phyloP scores from a whole-genome alignment of 352 stramenopile species.

The Elongisporangium senticosum region DNA sequence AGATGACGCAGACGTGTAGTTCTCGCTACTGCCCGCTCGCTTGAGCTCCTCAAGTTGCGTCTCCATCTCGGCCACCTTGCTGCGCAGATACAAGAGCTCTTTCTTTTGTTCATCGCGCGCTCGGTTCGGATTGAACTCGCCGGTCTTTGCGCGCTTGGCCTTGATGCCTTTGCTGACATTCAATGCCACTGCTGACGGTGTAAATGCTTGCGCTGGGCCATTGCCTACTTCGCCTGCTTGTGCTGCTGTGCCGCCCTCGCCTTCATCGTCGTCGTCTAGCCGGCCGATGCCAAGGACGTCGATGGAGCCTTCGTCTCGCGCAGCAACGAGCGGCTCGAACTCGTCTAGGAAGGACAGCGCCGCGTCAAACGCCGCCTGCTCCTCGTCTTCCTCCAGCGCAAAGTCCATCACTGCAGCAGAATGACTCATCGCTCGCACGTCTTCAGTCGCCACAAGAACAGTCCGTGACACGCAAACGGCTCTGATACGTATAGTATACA shows the following conservation, averaged over 20 bases:
- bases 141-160: no score
- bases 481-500: no score
- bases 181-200: no score
- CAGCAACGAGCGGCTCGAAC: neutral
- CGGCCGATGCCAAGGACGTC: no score
- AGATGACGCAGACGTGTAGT: neutral
- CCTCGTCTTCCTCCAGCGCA: conserved; percentile 13
- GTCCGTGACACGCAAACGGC: no score
- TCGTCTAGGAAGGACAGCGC: conserved; percentile 14
- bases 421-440: no score
- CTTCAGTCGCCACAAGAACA: no score
- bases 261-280: no score
- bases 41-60: conserved; percentile 13
- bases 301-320: no score
- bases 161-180: no score
- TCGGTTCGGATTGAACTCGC: conserved; percentile 26
- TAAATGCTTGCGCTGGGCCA: conserved; percentile 7
- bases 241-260: no score
- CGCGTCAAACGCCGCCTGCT: conserved; percentile 10
- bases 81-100: conserved; percentile 16
- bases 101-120: conserved; percentile 16
- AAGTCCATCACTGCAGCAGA: conserved; percentile 12
- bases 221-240: no score
- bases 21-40: neutral
- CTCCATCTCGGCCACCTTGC: conserved; percentile 13